Base-by-base conservation (phyloP, 441 rosid genomes). In the Brassica balearica region DNA sequence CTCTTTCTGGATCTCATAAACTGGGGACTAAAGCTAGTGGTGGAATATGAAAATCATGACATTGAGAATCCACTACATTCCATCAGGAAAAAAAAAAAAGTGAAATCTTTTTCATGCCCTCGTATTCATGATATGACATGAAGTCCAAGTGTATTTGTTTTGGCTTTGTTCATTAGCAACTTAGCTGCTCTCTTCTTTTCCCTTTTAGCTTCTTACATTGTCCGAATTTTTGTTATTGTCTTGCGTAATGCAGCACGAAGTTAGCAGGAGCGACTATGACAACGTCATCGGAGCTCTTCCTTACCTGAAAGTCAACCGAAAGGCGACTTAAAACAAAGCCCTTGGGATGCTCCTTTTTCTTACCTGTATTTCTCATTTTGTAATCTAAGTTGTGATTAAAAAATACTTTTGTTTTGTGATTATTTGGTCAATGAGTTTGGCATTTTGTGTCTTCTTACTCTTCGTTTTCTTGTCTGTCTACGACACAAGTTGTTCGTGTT, bases 221-320 rank as follows among this genome's bases (percentile, higher is more conserved):
- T 69, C 64, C 73, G 2, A 53, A 41, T 15, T 17, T 56, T 1
- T 69, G 43, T 38, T 68, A 8, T 48, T 61, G 32, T 70, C 36
- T 75, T 77, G 8, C 81, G 61, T 20, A 75, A 48, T 76, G 85
- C 92, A 93, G 99, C 77, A 72, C 6, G 80, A 64, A 1, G 98
- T 93, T 59, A 82, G 68, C 88, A 81, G 90, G 82, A 93, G 97
- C 20, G 98, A 95, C 85, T 95, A 95, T 15, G 90, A 95, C 86
- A 95, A 95, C 3, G 97, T 95, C 79, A 87, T 91, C 0, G 93
- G 95, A 0, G 92, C 94, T 27, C 64, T 95, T 75, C 98, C 97
- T 0, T 95, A 95, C 80, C 86, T 95, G 75, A 91, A 93, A 88
- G 98, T 95, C 75, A 89, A 93, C 56, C 87, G 98, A 80, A 70